phyloP scores from a whole-genome alignment of 140 eudicot species.

The Oenanthe javanica region DNA sequence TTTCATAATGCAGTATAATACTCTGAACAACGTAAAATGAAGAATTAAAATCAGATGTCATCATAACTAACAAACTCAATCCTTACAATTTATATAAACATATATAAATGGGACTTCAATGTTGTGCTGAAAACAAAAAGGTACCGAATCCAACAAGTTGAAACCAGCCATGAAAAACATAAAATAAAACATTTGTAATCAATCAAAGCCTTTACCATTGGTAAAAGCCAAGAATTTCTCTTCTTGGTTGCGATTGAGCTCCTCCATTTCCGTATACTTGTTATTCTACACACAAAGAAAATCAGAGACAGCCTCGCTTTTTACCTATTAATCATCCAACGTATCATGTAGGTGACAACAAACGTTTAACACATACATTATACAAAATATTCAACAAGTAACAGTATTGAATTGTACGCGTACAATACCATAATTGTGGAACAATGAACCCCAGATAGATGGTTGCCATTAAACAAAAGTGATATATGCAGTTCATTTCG shows the following conservation, averaged over 20 bases:
- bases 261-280: constrained; percentile 36
- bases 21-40: neutral
- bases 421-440: no score
- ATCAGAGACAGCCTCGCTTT: neutral
- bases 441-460: no score
- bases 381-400: neutral
- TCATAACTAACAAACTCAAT: neutral
- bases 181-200: neutral
- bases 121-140: neutral
- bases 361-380: neutral
- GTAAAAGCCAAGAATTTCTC: constrained; percentile 46
- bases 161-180: neutral
- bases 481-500: no score
- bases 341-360: neutral
- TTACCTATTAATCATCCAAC: neutral
- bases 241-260: constrained; percentile 59
- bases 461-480: no score
- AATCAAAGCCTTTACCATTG: constrained; percentile 32
- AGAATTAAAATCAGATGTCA: no score
- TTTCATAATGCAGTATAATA: neutral
- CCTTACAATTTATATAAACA: neutral
- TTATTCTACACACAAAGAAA: constrained; percentile 27
- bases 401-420: no score
- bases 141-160: neutral
- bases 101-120: neutral